These are phyloP conservation scores for Lasiodiplodia sp. DNA, from an alignment of 2,329 filamentous ascomycete species.

Conservation along the genomic window DNA sequence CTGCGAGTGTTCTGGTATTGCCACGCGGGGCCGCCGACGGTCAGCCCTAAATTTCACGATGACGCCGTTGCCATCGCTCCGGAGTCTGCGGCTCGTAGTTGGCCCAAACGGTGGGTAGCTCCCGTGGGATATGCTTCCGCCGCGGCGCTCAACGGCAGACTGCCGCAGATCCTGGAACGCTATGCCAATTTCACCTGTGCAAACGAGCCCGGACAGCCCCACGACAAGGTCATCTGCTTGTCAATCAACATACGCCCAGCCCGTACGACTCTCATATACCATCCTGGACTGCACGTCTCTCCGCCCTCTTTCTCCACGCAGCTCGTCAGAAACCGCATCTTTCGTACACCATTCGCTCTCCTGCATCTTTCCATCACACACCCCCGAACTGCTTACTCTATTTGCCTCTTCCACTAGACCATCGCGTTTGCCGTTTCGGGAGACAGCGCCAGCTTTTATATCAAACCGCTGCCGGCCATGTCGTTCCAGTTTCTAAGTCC, in stretches of 20 bases:
- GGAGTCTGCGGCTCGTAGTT: constrained; percentile 20
- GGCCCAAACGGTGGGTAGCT: constrained; percentile 16
- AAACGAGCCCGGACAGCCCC: constrained; percentile 23
- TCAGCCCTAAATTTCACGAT: constrained; percentile 27
- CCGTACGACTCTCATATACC: constrained; percentile 12
- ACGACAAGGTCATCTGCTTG: constrained; percentile 25
- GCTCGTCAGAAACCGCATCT: constrained; percentile 13
- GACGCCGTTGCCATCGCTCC: constrained; percentile 15
- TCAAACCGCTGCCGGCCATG: constrained; percentile 16
- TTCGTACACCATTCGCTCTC: neutral
- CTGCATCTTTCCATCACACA: constrained; percentile 4
- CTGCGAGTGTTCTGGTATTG: neutral
- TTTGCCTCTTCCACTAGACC: constrained; percentile 7
- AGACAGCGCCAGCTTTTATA: constrained; percentile 7
- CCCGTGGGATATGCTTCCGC: constrained; percentile 18
- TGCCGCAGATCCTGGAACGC: constrained; percentile 26
- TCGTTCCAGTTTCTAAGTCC: constrained; percentile 22
- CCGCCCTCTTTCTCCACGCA: constrained; percentile 25
- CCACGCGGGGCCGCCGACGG: constrained; percentile 14
- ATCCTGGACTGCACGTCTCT: neutral
- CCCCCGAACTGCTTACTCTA: neutral
- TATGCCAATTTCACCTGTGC: constrained; percentile 23
- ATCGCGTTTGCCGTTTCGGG: constrained; percentile 2
- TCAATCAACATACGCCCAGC: constrained; percentile 21
- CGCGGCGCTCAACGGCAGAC: constrained; percentile 1